Percentiles rank a stretch among this genome's conserved stretches.
These are phyloP conservation scores for Elymus sibiricus DNA, from an alignment of 176 grass and related monocot genomes.

Conservation along the genomic window DNA sequence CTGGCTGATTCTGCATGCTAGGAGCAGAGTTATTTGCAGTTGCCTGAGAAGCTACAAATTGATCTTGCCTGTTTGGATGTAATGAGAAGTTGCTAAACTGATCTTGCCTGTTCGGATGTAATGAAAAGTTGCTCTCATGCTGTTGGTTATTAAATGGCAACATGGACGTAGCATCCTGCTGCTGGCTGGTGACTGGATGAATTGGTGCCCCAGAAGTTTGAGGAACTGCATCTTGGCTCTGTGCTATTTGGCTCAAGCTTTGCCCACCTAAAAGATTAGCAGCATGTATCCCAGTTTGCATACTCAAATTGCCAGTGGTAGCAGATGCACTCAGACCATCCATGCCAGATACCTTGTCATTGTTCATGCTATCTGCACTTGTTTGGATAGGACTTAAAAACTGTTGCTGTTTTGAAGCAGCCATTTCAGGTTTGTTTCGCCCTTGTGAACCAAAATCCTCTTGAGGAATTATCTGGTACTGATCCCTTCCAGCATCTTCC, in stretches of 20 bases:
- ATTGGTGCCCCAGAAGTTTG: constrained; percentile 27
- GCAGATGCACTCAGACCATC: constrained; percentile 24
- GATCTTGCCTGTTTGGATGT: constrained; percentile 43
- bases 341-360: constrained; percentile 23
- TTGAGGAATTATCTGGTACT: constrained; percentile 34
- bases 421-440: constrained; percentile 33
- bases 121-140: constrained; percentile 40
- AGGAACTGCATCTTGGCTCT: constrained; percentile 37
- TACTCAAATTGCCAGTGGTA: constrained; percentile 20
- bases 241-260: constrained; percentile 29
- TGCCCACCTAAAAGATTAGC: constrained; percentile 32
- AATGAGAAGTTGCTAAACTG: constrained; percentile 43
- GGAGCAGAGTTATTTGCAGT: constrained; percentile 43
- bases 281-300: constrained; percentile 36
- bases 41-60: constrained; percentile 36
- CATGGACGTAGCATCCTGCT: constrained; percentile 37
- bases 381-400: constrained; percentile 18
- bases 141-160: constrained; percentile 40
- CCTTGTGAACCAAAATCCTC: constrained; percentile 35
- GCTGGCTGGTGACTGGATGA: constrained; percentile 31
- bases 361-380: constrained; percentile 9
- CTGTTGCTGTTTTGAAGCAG: constrained; percentile 28
- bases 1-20: constrained; percentile 35
- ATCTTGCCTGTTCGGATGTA: constrained; percentile 44
- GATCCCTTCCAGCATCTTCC: constrained; percentile 35